Evolutionary conservation across 2,329 filamentous ascomycete genomes (phyloP), one percentile per base, ranked within the genome.

Genomic region (Orbilia oligospora): DNA sequence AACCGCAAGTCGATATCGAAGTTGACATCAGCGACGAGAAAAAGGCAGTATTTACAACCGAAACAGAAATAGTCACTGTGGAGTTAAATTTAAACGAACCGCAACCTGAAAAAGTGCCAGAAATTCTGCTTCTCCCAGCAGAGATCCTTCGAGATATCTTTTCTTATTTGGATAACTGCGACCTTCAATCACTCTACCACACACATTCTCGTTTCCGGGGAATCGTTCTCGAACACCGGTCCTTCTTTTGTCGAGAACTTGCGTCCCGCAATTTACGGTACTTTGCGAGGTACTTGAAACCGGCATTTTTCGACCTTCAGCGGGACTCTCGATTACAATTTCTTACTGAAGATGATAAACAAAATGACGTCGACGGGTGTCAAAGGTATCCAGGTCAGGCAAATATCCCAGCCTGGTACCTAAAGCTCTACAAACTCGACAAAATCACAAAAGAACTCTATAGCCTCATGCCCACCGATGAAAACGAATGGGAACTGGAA

Each of bases 131-230:
- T 0, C 73, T 77, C 41, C 73, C 73, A n/a, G 67, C 73, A 6
- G 73, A 77, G 18, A 64, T 77, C 6, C 63, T 77, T 3, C 61
- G 73, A 22, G 73, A 71, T 27, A 71, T 77, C 33, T 77, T 77
- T 38, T 66, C 73, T 1, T 77, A 77, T 61, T 44, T 77, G 24
- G 61, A 77, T 18, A 55, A 30, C 51, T 8, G 41, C 27, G 68
- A 67, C 2, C 27, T 77, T 9, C 73, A 77, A 30, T 33, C 67
- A 0, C 46, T 77, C 5, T 64, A 71, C 44, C 30, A 77, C 41
- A 77, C 67, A 2, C 73, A 77, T n/a, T 36, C 67, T 10, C 49
- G 68, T 41, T 77, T 77, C 38, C 58, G 73, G 14, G 73, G 49
- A 4, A 67, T 77, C 14, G 68, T 71, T 20, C 16, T 49, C 67